Evolutionary conservation across 257 asterid species (phyloP).

Genomic region (Solanum appendiculatum): DNA sequence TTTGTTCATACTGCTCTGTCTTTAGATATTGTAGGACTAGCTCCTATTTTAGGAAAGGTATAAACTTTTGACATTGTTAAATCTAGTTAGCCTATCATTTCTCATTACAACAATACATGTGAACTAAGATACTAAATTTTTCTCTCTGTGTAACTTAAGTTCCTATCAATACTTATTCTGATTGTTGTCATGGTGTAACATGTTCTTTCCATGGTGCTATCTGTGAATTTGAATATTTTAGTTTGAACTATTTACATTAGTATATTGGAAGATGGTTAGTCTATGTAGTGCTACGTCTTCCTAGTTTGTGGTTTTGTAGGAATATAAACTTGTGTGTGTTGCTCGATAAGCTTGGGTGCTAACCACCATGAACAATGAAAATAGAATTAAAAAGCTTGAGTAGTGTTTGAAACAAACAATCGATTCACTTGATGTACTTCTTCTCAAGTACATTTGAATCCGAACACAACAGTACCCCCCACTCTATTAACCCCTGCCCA

Average conservation of each 20-base stretch:
- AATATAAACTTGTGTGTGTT: not conserved
- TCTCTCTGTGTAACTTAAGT: not conserved
- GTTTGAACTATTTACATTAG: too few species aligned
- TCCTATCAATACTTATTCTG: not conserved
- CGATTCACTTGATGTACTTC: too few species aligned
- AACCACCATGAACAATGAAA: not conserved
- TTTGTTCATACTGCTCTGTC: constrained; percentile 31
- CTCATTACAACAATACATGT: not conserved
- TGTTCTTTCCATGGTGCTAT: too few species aligned
- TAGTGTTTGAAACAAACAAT: too few species aligned
- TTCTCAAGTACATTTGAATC: too few species aligned
- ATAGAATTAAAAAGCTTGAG: not conserved
- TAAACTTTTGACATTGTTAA: not conserved
- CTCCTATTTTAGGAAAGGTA: constrained; percentile 30
- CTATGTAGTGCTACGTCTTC: not conserved
- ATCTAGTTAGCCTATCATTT: not conserved
- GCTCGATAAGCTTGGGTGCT: not conserved
- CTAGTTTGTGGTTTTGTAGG: not conserved
- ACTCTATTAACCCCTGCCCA: too few species aligned
- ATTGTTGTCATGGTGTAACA: not conserved
- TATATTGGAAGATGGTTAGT: not conserved
- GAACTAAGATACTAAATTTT: not conserved
- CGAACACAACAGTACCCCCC: too few species aligned
- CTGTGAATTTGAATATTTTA: too few species aligned
- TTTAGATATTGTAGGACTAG: constrained; percentile 29